These are phyloP conservation scores for Calocybe indica DNA, from an alignment of 768 basidiomycete genomes.

Conservation along the genomic window DNA sequence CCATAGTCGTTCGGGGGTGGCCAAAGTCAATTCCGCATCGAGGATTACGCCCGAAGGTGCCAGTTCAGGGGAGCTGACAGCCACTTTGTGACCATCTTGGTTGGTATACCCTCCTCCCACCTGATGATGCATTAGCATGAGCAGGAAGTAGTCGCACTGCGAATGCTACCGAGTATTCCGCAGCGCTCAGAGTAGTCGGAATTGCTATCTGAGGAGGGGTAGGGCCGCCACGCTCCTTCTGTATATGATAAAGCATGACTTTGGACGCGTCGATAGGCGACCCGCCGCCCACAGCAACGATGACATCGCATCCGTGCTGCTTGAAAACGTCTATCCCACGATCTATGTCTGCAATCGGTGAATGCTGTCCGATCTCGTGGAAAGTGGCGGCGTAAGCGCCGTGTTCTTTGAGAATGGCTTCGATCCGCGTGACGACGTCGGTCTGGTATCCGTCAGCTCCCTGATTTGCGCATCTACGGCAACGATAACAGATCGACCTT, in stretches of 20 bases:
- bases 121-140: constrained; percentile 23
- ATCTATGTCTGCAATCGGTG: constrained; percentile 61
- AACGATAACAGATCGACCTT: constrained; percentile 37
- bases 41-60: constrained; percentile 71
- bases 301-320: constrained; percentile 54
- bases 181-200: constrained; percentile 77
- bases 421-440: constrained; percentile 50
- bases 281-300: constrained; percentile 75
- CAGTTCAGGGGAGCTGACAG: constrained; percentile 48
- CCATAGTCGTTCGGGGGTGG: constrained; percentile 75
- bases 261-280: constrained; percentile 79
- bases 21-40: constrained; percentile 68
- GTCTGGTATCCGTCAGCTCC: constrained; percentile 33
- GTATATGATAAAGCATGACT: constrained; percentile 58
- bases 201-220: constrained; percentile 68
- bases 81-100: constrained; percentile 61
- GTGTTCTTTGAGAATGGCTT: constrained; percentile 47
- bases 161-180: constrained; percentile 58
- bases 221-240: constrained; percentile 46
- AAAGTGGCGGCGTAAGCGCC: constrained; percentile 65
- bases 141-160: background rate
- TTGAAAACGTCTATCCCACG: constrained; percentile 51
- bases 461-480: background rate
- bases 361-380: constrained; percentile 67
- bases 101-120: constrained; percentile 66